Evolutionary conservation across 345 rosid genomes (phyloP).

Genomic region (Tarenaya hassleriana): DNA sequence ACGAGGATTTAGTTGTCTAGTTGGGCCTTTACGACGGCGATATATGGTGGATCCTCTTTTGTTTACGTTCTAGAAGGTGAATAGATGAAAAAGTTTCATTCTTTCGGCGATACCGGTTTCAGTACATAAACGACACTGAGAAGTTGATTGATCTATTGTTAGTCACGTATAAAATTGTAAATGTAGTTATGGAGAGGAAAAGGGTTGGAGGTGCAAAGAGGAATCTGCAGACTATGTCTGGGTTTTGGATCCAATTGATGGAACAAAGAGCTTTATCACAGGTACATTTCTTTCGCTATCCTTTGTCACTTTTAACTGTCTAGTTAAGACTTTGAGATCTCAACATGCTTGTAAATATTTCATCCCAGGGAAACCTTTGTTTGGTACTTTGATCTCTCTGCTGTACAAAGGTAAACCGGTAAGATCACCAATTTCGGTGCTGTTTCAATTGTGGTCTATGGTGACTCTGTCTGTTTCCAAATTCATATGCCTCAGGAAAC

Average conservation of each 20-base stretch:
- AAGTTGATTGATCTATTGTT: not conserved
- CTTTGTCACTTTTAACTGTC: not conserved
- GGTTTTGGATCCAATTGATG: slow-evolving; percentile 96
- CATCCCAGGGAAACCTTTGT: slow-evolving; percentile 79
- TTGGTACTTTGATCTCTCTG: slow-evolving; percentile 86
- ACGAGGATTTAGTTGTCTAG: not conserved
- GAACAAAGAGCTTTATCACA: slow-evolving; percentile 93
- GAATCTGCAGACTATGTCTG: slow-evolving; percentile 83
- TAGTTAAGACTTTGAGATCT: slow-evolving; percentile 10
- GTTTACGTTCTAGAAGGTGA: slow-evolving; percentile 1
- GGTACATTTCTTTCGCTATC: slow-evolving; percentile 32
- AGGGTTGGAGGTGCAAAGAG: slow-evolving; percentile 87
- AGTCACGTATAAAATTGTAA: slow-evolving; percentile 16
- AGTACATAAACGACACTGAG: no score
- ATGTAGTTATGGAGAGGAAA: slow-evolving; percentile 90
- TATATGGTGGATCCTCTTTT: slow-evolving; percentile 3
- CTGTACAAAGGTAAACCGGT: slow-evolving; percentile 78
- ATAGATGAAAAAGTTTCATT: not conserved
- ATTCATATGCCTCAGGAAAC: not conserved
- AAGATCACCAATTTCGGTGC: slow-evolving; percentile 27
- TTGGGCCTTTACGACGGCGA: slow-evolving; percentile 1
- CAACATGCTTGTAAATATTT: slow-evolving; percentile 11
- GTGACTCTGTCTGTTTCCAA: slow-evolving; percentile 1
- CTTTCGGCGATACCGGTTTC: no score
- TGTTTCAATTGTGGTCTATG: not conserved